phyloP scores from a whole-genome alignment of 768 basidiomycete species.

The Lentinula edodes region DNA sequence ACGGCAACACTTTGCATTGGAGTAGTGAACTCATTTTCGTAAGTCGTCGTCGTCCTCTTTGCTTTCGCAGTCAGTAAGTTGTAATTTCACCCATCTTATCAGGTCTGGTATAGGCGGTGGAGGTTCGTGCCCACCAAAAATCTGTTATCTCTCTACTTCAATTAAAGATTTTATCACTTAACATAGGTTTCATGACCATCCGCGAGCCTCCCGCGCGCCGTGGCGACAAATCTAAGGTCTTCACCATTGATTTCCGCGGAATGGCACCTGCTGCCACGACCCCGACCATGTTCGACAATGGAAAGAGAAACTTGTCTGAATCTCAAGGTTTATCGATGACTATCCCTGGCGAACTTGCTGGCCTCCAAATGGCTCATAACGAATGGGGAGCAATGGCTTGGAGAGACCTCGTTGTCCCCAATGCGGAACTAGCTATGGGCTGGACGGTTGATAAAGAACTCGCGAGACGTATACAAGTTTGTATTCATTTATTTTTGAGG shows the following conservation, averaged over 20 bases:
- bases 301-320: constrained; percentile 32
- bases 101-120: constrained; percentile 55
- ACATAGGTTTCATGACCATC: constrained; percentile 42
- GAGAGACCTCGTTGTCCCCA: constrained; percentile 47
- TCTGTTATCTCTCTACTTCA: not conserved
- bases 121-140: constrained; percentile 18
- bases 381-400: constrained; percentile 41
- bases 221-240: constrained; percentile 25
- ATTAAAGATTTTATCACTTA: not conserved
- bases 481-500: constrained; percentile 9
- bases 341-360: constrained; percentile 65
- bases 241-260: constrained; percentile 64
- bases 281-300: constrained; percentile 49
- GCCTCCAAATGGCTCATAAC: constrained; percentile 54
- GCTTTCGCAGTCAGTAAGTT: not conserved
- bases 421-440: constrained; percentile 49
- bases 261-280: constrained; percentile 52
- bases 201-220: constrained; percentile 37
- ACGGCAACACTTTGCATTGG: constrained; percentile 52
- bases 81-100: not conserved
- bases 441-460: constrained; percentile 59
- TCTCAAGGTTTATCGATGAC: constrained; percentile 61
- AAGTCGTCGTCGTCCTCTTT: constrained; percentile 13
- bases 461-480: constrained; percentile 46
- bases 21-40: constrained; percentile 63